Base-by-base conservation (phyloP, 208 protist genomes). In the Trypanosomatidae sp. region DNA sequence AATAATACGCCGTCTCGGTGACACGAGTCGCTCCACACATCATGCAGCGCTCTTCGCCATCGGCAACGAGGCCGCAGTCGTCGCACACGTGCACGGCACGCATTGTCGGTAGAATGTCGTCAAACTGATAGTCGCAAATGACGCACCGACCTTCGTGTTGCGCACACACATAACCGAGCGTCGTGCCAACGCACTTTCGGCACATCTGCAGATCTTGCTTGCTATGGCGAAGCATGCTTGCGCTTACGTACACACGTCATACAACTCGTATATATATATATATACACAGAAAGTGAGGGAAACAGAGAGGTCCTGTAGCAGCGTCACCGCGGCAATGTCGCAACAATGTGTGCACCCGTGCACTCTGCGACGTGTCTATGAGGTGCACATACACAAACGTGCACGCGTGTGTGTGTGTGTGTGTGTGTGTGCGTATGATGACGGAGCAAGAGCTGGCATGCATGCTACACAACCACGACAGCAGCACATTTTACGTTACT, bases 131-230 rank as follows among this genome's bases (percentile, higher is more conserved):
- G 50, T 94, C 86, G 48, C 86, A 94, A 22, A 94, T 78, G 21
- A 88, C 73, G 40, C 86, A 94, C 20, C 79, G 78, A n/a, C 86
- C 86, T 30, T 94, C 82, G 51, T 88, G 78, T 45, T 84, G 67
- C 27, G 70, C 56, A 51, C 86, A 94, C 8, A 94, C 77, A 42
- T 78, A 85, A 22, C 82, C 86, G 23, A 82, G 43, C 8, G 53
- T 53, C 6, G 49, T 55, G 20, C 88, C 88, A 13, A 68, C 54
- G 38, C 57, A 53, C 61, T 92, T 92, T 23, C 88, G 77, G 74
- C 88, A 95, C 76, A 95, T 86, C 25, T 86, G 71, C 19, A 91
- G 40, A 33, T 94, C 85, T 26, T 78, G 33, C 37, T 80, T 80
- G 11, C 72, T 73, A 56, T 95, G 88, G 13, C 81, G 70, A 4